phyloP scores from a whole-genome alignment of 2,329 filamentous ascomycete genomes.

The Atkinsonella texensis region DNA sequence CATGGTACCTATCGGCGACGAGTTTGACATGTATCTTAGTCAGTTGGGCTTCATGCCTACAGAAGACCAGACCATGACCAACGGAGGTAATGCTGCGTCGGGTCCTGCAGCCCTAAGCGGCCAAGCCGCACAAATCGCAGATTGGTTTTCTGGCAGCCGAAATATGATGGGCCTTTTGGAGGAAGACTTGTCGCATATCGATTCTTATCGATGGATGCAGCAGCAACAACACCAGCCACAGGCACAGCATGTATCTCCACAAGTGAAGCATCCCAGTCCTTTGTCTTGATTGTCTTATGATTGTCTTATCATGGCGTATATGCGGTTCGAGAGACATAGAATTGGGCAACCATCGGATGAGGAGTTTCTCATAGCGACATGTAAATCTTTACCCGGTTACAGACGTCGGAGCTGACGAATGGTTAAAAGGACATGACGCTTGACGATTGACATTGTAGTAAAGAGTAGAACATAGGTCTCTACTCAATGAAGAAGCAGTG shows the following conservation, averaged over 20 bases:
- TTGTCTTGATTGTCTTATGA: slow-evolving; percentile 1
- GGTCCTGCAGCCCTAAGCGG: slow-evolving; percentile 14
- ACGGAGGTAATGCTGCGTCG: slow-evolving; percentile 10
- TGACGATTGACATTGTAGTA: background rate
- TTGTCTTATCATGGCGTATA: background rate
- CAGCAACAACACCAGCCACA: slow-evolving; percentile 6
- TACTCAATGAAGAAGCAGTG: background rate
- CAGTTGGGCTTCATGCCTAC: slow-evolving; percentile 48
- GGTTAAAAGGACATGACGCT: background rate
- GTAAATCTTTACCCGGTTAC: background rate
- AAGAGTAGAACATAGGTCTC: background rate
- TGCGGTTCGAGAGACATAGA: background rate
- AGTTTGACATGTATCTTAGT: slow-evolving; percentile 53
- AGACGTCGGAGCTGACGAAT: background rate
- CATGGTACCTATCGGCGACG: slow-evolving; percentile 39
- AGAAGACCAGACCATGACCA: slow-evolving; percentile 19
- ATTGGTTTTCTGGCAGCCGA: slow-evolving; percentile 55
- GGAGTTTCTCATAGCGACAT: background rate
- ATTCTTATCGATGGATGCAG: slow-evolving; percentile 23
- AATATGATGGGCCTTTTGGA: slow-evolving; percentile 55
- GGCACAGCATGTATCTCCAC: background rate
- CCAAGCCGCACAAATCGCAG: slow-evolving; percentile 38
- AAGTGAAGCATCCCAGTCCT: background rate
- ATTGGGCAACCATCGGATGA: background rate
- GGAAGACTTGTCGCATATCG: slow-evolving; percentile 41